Evolutionary conservation across 2,329 filamentous ascomycete genomes (phyloP), one percentile per base, ranked within the genome.

Genomic region (Penicillium sp.): DNA sequence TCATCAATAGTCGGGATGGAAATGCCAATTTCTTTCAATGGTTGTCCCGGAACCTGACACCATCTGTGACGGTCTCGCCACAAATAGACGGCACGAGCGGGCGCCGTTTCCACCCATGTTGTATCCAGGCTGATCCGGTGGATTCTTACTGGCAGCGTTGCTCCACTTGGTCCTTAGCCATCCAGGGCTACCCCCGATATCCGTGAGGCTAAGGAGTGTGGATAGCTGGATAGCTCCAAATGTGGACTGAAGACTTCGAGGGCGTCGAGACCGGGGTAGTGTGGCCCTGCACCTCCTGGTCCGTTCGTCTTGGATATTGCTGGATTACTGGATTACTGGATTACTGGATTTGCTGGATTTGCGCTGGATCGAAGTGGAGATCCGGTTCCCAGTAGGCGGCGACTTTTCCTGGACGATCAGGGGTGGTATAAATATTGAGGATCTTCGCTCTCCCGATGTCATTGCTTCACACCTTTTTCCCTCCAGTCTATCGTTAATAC

Each of bases 401-500:
- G 39, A 29, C n/a, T 18, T 9, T 27, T 32, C 17, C 30, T 7
- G 23, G 45, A 42, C 37, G 37, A 51, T 61, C 61, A 68, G 68
- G 67, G 67, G 62, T 20, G 13, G 68, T 70, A 70, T 70, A 70
- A 68, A 65, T 54, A 60, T 56, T 34, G 34, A 39, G 33, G 56
- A 60, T 58, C 59, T 59, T 66, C 64, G 52, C 60, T 26, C 56
- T 60, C 53, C 44, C 34, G 24, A 41, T 57, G 60, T 59, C 61
- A 51, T 46, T 47, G 49, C 52, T 62, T 66, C 58, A 55, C 47
- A 47, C 27, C 26, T 23, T 53, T 44, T 56, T 54, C 62, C 62
- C 40, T 59, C 37, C 64, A 64, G 64, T 69, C 67, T 69, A 59
- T 69, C 67, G 52, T 68, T 70, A 65, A 68, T 55, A 40, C 46